Evolutionary conservation across 1,284 basidiomycete genomes (phyloP).

Genomic region (Trichosporon ovoides): DNA sequence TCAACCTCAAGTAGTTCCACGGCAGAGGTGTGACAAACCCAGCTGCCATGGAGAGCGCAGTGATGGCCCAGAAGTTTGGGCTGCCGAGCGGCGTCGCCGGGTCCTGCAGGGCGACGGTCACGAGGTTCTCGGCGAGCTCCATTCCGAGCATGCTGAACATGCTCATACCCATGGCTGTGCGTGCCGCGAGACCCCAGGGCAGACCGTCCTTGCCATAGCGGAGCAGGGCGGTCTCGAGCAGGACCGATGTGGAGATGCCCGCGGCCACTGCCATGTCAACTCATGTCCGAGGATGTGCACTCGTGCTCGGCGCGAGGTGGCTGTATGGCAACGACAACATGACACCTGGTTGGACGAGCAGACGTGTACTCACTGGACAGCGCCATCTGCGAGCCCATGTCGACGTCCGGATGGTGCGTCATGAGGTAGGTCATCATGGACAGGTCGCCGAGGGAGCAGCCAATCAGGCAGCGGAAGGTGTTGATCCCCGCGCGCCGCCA

Average conservation of each 20-base stretch:
- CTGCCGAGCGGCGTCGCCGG: neutral
- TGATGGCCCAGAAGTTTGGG: conserved; percentile 10
- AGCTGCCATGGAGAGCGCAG: neutral
- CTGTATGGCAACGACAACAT: too few species aligned
- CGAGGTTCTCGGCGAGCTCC: conserved; percentile 9
- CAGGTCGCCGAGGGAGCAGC: conserved; percentile 9
- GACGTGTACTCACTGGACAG: conserved; percentile 2
- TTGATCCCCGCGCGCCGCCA: conserved; percentile 10
- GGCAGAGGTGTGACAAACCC: conserved; percentile 9
- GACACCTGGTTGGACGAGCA: too few species aligned
- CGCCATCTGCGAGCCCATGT: conserved; percentile 7
- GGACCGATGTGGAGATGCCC: conserved; percentile 9
- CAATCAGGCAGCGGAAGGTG: conserved; percentile 12
- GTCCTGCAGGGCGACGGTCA: conserved; percentile 8
- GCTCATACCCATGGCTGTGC: conserved; percentile 11
- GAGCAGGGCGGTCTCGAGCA: conserved; percentile 11
- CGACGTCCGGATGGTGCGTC: conserved; percentile 5
- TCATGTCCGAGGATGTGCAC: too few species aligned
- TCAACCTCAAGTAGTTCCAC: conserved; percentile 10
- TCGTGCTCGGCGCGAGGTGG: too few species aligned
- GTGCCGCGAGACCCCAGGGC: neutral
- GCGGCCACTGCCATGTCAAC: conserved; percentile 7
- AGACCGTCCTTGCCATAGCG: conserved; percentile 8
- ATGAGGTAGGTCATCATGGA: conserved; percentile 9
- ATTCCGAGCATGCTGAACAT: conserved; percentile 12